Base-by-base conservation (phyloP, 371 early-diverging fungal genomes). In the Mortierella sp. region DNA sequence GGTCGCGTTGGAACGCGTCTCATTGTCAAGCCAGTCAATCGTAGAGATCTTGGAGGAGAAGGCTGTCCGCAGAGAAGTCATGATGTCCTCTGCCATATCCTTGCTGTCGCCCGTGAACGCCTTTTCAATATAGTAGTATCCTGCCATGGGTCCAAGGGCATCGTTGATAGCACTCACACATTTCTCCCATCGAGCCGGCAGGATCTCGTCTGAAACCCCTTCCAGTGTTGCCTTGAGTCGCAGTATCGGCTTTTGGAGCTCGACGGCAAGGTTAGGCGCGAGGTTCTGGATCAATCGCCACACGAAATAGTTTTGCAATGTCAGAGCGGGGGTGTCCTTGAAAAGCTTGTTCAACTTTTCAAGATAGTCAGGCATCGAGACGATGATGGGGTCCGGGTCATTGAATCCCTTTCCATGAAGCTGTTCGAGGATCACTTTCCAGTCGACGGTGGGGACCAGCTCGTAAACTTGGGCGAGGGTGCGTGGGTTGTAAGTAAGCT, bases 1-100 rank as follows among this genome's bases (percentile, higher is more conserved):
- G 3, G 84, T 66, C 2, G 90, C 91, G 25, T 63, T 74, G 45
- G 53, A 28, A 1, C 78, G 71, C 0, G 90, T 89, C 41, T 71
- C 74, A 8, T 71, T 46, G 67, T 89, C 89, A 4, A 90, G 70
- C 89, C 90, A 90, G 14, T 78, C 70, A 54, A 86, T 52, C 3
- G 59, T 57, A 2, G 80, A 77, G 29, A 87, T 60, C 14, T 83
- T 61, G 16, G 77, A 50, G 16, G 67, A 28, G 25, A 90, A 77
- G 17, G 87, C 53, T 3, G 78, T 60, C 19, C 80, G 47, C 60
- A 88, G 80, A 10, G 81, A 65, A 6, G 62, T 51, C 13, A 90
- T 74, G 55, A 86, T 80, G 2, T 63, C 44, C 17, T 81, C 78
- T 0, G 80, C 71, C 37, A 70, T 71, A 12, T 83, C 78, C 57